Percentiles rank a stretch among this genome's conserved stretches.
These are phyloP conservation scores for Aegilops umbellulata DNA, from an alignment of 176 grass and related monocot genomes.

Conservation along the genomic window DNA sequence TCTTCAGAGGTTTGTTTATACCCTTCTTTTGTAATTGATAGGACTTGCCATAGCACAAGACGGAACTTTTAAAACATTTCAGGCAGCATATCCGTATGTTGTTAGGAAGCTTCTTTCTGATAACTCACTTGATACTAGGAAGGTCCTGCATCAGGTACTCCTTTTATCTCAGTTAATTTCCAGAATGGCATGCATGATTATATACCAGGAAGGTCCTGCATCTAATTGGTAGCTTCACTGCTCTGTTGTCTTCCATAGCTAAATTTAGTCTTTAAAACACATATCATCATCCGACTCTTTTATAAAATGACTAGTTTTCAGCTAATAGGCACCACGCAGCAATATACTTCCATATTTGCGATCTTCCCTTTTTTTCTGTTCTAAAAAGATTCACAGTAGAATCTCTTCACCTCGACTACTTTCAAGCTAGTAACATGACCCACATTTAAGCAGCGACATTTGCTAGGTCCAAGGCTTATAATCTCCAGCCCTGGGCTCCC, in stretches of 20 bases:
- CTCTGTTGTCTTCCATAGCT: not conserved
- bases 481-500: not conserved
- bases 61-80: constrained; percentile 73
- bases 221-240: not conserved
- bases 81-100: constrained; percentile 77
- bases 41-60: constrained; percentile 61
- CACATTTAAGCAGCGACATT: not conserved
- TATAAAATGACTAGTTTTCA: not conserved
- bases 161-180: constrained; percentile 8
- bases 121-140: constrained; percentile 68
- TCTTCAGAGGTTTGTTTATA: constrained; percentile 3
- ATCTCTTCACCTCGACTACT: not conserved
- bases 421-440: not conserved
- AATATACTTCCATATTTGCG: not conserved
- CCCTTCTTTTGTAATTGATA: constrained; percentile 26
- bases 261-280: not conserved
- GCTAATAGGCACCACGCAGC: not conserved
- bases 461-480: not conserved
- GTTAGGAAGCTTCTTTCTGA: constrained; percentile 62
- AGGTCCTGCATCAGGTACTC: constrained; percentile 56
- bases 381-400: not conserved
- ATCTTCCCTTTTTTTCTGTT: not conserved
- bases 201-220: too few relatives aligned
- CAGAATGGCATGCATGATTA: not conserved
- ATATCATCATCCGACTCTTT: not conserved